Evolutionary conservation across 1,284 basidiomycete species (phyloP).

Genomic region (Flammula alnicola): DNA sequence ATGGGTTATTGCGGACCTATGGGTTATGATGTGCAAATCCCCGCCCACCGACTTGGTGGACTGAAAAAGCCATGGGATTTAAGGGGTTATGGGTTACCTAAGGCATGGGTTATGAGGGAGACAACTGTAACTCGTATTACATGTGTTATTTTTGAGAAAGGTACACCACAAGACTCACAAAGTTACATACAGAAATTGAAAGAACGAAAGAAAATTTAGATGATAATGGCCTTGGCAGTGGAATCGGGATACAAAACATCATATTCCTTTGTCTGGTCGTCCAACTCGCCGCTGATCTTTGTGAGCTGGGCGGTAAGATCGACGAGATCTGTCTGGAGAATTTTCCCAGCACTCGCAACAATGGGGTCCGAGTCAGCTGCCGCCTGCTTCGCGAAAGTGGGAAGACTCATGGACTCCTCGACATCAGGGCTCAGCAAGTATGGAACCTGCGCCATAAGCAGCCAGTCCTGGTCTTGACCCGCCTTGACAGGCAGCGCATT

Average conservation of each 20-base stretch:
- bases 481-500: slow-evolving; percentile 20
- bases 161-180: no score
- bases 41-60: no score
- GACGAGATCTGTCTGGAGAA: slow-evolving; percentile 21
- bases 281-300: slow-evolving; percentile 23
- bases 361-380: slow-evolving; percentile 5
- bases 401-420: slow-evolving; percentile 11
- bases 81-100: no score
- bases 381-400: slow-evolving; percentile 13
- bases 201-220: slow-evolving; percentile 6
- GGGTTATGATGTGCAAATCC: no score
- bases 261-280: slow-evolving; percentile 24
- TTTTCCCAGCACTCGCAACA: slow-evolving; percentile 18
- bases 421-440: slow-evolving; percentile 29
- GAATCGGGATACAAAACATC: slow-evolving; percentile 20
- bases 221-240: slow-evolving; percentile 22
- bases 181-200: no score
- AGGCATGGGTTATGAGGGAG: no score
- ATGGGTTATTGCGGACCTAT: no score
- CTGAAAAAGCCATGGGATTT: no score
- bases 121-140: no score
- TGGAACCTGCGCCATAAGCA: slow-evolving; percentile 29
- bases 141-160: no score
- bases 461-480: slow-evolving; percentile 20
- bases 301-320: slow-evolving; percentile 17